Evolutionary conservation across 2,329 filamentous ascomycete genomes (phyloP).

Genomic region (Talaromyces pinophilus): DNA sequence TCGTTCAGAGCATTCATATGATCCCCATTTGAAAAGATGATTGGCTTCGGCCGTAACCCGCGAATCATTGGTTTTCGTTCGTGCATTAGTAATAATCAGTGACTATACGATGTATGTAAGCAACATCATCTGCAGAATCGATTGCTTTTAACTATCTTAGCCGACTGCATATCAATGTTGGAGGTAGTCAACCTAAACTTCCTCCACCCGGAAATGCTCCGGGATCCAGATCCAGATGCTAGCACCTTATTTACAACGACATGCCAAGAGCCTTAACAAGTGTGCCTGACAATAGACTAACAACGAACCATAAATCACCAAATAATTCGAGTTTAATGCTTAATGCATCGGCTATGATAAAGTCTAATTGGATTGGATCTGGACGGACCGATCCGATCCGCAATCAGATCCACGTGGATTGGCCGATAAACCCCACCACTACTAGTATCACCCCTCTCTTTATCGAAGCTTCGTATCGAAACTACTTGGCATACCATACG

Average conservation of each 20-base stretch:
- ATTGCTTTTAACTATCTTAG: no score
- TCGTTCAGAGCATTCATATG: no score
- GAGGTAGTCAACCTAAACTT: no score
- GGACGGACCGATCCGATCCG: constrained; percentile 12
- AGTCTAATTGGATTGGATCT: constrained; percentile 4
- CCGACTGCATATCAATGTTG: no score
- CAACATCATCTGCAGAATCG: no score
- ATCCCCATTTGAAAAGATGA: no score
- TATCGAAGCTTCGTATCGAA: neutral
- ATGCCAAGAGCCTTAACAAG: neutral
- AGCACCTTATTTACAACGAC: neutral
- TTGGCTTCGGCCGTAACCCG: no score
- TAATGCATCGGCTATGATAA: neutral
- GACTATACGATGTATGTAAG: no score
- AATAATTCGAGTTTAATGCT: neutral
- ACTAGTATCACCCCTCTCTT: neutral
- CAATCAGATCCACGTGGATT: neutral
- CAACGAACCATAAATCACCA: neutral
- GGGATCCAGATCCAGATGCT: neutral
- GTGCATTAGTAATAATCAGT: no score
- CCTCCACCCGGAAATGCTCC: neutral
- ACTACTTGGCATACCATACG: neutral
- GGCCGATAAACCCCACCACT: neutral
- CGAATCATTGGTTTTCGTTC: no score
- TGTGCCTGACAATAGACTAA: neutral